Base-by-base conservation (phyloP, 1,284 basidiomycete genomes). In the Fomes fomentarius region DNA sequence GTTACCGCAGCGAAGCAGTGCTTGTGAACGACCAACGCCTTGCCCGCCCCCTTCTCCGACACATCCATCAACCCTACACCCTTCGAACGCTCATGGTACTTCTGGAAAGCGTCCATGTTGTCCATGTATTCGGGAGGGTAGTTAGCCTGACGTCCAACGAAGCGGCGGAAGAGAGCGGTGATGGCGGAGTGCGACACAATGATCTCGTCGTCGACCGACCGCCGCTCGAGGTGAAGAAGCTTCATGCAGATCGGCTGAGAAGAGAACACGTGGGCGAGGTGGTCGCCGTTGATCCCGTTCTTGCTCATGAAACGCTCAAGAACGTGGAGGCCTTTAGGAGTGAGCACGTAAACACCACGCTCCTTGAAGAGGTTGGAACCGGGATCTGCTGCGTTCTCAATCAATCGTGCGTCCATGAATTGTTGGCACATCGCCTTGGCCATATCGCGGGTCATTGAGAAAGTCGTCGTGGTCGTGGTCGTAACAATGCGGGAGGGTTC, bases 361-460 rank as follows among this genome's bases (percentile, higher is more conserved):
- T 99, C 96, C 76, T 98, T 98, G 89, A 99, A 99, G 40, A 91
- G 80, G 65, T 89, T 89, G 21, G 90, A 91, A 26, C 82, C 80
- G 19, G 90, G 87, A 73, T 99, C 97, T 17, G 93, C 88, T 12
- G 95, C 96, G 70, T 98, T 98, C 73, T 98, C 96, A 63, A 99
- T 95, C 61, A 99, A 82, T 57, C 95, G 91, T 47, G 96, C 96
- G 63, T 99, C 96, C 92, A 99, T 96, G 69, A 98, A 99, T 69
- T 98, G 96, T 74, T 99, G 96, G 74, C 94, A 94, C 86, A 99
- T 98, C 31, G 94, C 94, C 76, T 98, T 97, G 57, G 97, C 97
- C 91, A 99, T 99, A 43, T 99, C 96, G 63, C 95, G 87, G 61
- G 94, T 95, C 97, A 99, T 99, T 58, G 94, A 96, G 75, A 99